Base-by-base conservation (phyloP, 2,329 filamentous ascomycete genomes). In the Talaromyces marneffei region DNA sequence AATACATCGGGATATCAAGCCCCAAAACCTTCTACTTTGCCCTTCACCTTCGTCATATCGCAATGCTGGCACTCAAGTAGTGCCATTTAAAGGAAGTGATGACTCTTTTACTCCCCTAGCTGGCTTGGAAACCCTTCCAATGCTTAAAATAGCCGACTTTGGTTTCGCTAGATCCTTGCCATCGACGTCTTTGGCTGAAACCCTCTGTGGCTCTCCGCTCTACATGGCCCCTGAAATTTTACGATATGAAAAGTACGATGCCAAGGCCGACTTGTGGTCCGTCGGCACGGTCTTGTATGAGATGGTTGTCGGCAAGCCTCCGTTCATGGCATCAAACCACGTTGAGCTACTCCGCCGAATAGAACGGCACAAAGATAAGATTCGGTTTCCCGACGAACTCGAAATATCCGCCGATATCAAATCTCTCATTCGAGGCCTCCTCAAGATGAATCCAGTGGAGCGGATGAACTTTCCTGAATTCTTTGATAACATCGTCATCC, bases 141-240 rank as follows among this genome's bases (percentile, higher is more conserved):
- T 97, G 88, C 85, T 99, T 63, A 99, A 99, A 78, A 87, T 99
- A 68, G 94, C 94, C 61, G 94, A 99, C 78, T 99, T 99, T 72
- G 94, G 94, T n/a, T 99, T 99, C 73, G 94, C 94, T 60, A 87
- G 94, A 60, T 91, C 95, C 60, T 79, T 99, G 54, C 93, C 94
- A 1, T 87, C 90, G 7, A 96, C 93, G 0, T 93, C 92, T 4
- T 83, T 99, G 65, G 94, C 94, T 10, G 94, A 99, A 74, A 99
- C 94, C 0, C 85, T 99, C 0, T 99, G 94, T 74, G 94, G 94
- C 18, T 97, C 94, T 12, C 94, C 94, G 9, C 80, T 99, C 27
- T 99, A 99, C 78, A 99, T 99, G 94, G 94, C 94, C 0, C 94
- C 94, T 3, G 94, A 99, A 78, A 99, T 99, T 65, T 81, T 99